Percentiles rank a stretch among this genome's conserved stretches.
Evolutionary conservation across 306 rosid genomes (phyloP).

Genomic region (Urtica urens): DNA sequence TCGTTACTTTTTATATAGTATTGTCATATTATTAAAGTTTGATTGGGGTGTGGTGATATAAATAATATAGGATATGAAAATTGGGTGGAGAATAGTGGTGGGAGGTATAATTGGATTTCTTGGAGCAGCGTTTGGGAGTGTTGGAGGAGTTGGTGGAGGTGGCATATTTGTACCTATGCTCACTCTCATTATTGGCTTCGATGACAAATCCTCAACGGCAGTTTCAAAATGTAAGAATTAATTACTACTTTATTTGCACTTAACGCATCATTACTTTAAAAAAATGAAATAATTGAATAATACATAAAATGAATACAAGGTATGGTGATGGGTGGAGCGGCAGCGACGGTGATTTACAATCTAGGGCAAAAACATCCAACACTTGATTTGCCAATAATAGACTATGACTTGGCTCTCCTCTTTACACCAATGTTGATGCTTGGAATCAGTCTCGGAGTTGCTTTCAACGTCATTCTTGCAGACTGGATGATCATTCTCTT

Average conservation of each 20-base stretch:
- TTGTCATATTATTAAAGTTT: no score
- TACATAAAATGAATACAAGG: constrained; percentile 18
- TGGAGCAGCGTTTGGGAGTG: constrained; percentile 83
- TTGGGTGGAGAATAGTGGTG: constrained; percentile 61
- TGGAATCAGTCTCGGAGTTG: constrained; percentile 73
- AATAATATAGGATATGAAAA: constrained; percentile 40
- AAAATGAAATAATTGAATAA: no score
- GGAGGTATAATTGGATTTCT: constrained; percentile 54
- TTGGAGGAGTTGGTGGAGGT: constrained; percentile 91
- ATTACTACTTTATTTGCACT: background rate
- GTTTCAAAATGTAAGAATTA: constrained; percentile 56
- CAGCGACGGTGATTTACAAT: constrained; percentile 60
- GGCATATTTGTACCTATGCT: constrained; percentile 90
- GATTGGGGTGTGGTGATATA: no score
- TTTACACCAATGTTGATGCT: constrained; percentile 86
- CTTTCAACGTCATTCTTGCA: constrained; percentile 61
- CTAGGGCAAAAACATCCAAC: constrained; percentile 67
- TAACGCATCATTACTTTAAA: background rate
- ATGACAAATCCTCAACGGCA: constrained; percentile 69
- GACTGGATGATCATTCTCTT: constrained; percentile 73
- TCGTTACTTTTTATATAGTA: no score
- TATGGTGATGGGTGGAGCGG: constrained; percentile 74
- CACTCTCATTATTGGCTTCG: constrained; percentile 62
- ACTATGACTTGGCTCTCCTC: constrained; percentile 70
- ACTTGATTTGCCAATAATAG: constrained; percentile 49